These are phyloP conservation scores for Euphorbia celastroides DNA, from an alignment of 441 rosid genomes.

Conservation along the genomic window DNA sequence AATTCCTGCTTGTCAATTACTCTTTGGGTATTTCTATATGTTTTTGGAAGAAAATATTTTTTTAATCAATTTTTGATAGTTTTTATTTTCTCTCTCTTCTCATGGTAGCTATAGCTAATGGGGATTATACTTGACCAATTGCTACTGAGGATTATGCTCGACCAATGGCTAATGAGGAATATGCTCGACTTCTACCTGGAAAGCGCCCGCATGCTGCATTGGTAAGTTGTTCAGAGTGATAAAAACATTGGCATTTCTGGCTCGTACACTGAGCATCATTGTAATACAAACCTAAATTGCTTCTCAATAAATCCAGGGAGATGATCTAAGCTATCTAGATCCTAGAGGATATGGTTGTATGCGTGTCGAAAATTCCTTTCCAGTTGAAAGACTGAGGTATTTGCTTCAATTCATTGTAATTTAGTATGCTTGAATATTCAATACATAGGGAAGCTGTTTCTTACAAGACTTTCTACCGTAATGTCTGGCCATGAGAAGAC, in stretches of 20 bases:
- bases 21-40: neutral
- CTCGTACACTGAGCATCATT: neutral
- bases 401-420: neutral
- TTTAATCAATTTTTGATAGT: neutral
- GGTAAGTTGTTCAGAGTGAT: slow-evolving; percentile 13
- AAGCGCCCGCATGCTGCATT: slow-evolving; percentile 23
- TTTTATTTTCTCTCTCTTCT: neutral
- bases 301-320: slow-evolving; percentile 18
- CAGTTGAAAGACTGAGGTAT: slow-evolving; percentile 20
- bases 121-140: slow-evolving; percentile 4
- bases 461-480: neutral
- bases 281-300: neutral
- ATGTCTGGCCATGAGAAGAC: neutral
- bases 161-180: neutral
- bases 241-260: neutral
- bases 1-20: neutral
- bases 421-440: neutral
- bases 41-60: neutral
- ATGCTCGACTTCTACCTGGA: slow-evolving; percentile 10
- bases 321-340: slow-evolving; percentile 16
- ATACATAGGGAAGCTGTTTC: neutral
- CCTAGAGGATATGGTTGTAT: slow-evolving; percentile 19
- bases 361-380: slow-evolving; percentile 18
- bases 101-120: slow-evolving; percentile 7
- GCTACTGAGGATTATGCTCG: neutral